Evolutionary conservation across 345 rosid species (phyloP), one percentile per base, ranked within the genome.

Genomic region (Microcos paniculata): DNA sequence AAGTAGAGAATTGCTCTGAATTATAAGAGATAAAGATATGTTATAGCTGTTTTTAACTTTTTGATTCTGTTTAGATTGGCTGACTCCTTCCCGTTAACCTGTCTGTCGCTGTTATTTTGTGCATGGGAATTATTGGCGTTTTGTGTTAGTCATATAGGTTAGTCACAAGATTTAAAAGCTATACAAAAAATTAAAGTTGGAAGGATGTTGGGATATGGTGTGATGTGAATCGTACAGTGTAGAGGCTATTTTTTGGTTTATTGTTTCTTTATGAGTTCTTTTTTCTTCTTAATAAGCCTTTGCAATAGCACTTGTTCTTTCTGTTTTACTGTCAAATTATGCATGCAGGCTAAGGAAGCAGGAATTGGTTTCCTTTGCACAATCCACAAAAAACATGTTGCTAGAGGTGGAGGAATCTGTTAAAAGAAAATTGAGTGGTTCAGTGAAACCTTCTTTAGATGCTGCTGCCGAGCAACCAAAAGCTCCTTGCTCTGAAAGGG

Each of bases 361-460:
- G 83, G 98, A 95, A 87, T 82, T 95, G 61, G 72, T 84, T 79
- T 82, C 90, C 13, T 79, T 85, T 78, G 82, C 95, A 11, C 85
- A 84, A 73, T 82, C 86, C 66, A 91, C 90, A 10, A 73, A 78
- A 58, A 84, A 81, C 77, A 83, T 88, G 70, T 73, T 88, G 82
- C 83, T 56, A 81, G 90, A 82, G 48, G 84, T 59, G n/a, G 92
- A 89, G 70, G 89, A 83, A 57, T 78, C 94, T 79, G 81, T 76
- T 14, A 85, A 70, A 72, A 80, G 75, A 76, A 80, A 86, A 48
- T 70, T 68, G 43, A 74, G 80, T 71, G 69, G 66, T 71, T 82
- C 88, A 26, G 23, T 56, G n/a, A 80, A 70, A 42, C 53, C 75
- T 62, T 57, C 88, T 46, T 53, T 56, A 51, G 89, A 82, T 74